Percentiles rank a stretch among this genome's conserved stretches.
Conservation (phyloP, 768 basidiomycete species). For the Boletus sp. region DNA sequence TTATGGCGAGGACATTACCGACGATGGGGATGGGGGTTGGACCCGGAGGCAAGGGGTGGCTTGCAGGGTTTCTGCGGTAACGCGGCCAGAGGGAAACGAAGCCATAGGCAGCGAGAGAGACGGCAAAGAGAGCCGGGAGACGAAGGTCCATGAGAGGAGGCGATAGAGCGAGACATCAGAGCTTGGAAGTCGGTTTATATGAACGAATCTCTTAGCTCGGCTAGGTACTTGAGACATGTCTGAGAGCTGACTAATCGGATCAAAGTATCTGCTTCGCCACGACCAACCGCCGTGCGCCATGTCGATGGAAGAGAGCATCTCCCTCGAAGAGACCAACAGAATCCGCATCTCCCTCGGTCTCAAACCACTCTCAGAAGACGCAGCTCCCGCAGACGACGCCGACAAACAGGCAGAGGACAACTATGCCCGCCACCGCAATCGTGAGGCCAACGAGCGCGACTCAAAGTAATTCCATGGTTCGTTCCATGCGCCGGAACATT, state of each 20-base stretch:
- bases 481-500: slow-evolving; percentile 12
- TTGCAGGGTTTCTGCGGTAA: background rate
- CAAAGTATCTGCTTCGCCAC: background rate
- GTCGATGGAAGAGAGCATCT: slow-evolving; percentile 85
- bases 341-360: slow-evolving; percentile 92
- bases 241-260: slow-evolving; percentile 9
- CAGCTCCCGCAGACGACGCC: slow-evolving; percentile 61
- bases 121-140: slow-evolving; percentile 8
- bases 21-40: slow-evolving; percentile 43
- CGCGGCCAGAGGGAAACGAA: slow-evolving; percentile 6
- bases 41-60: slow-evolving; percentile 43
- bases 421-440: slow-evolving; percentile 68
- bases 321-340: slow-evolving; percentile 93
- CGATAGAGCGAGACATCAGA: background rate
- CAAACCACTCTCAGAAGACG: slow-evolving; percentile 86
- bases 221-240: background rate
- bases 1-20: slow-evolving; percentile 29
- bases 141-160: slow-evolving; percentile 9
- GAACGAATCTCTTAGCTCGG: background rate
- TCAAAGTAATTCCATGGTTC: slow-evolving; percentile 58
- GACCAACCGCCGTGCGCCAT: slow-evolving; percentile 28
- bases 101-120: slow-evolving; percentile 4
- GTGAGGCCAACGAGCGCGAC: slow-evolving; percentile 67
- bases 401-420: slow-evolving; percentile 88
- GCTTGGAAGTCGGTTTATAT: slow-evolving; percentile 1